Evolutionary conservation across 768 basidiomycete species (phyloP), one percentile per base, ranked within the genome.

Genomic region (Austroboletus festivus): DNA sequence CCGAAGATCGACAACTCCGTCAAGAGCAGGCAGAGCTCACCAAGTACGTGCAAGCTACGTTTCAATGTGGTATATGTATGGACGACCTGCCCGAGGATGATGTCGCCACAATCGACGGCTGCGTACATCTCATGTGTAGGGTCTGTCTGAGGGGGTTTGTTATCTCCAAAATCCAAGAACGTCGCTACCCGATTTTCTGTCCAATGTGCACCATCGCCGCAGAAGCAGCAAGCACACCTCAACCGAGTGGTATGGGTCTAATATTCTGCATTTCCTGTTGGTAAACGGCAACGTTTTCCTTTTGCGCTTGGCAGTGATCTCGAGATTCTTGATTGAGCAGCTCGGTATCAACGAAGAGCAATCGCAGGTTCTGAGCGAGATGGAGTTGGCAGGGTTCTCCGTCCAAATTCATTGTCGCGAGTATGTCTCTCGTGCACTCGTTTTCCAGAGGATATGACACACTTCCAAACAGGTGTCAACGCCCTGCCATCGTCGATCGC

Each of bases 101-200:
- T 34, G 68, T 75, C 13, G 71, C 76, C 18, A 56, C 54, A n/a
- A 56, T 81, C 15, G 70, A 65, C 9, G 61, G 23, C 2, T 86
- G 84, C 52, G 53, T 54, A 11, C 83, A 86, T 56, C 51, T 50
- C 15, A 77, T 79, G 58, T 86, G 85, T 61, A 68, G 78, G 42
- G 58, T 65, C 2, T 86, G 85, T 56, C 51, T 84, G 42, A 66
- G 60, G 46, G 52, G 50, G 4, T 74, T 78, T 43, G 64, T 77
- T 12, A 55, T 54, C 24, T 66, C 73, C 5, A 77, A 76, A 61
- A 68, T 86, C 18, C 67, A 69, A 15, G 79, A 81, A 31, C 73
- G 72, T 44, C 73, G 72, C 10, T 85, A 75, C 41, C 85, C 85
- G 4, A 77, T 86, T 24, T 57, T 76, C 12, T 86, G 85, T 61